These are phyloP conservation scores for Saccharomycopsis sp. DNA, from an alignment of 805 yeast genomes.

Conservation along the genomic window DNA sequence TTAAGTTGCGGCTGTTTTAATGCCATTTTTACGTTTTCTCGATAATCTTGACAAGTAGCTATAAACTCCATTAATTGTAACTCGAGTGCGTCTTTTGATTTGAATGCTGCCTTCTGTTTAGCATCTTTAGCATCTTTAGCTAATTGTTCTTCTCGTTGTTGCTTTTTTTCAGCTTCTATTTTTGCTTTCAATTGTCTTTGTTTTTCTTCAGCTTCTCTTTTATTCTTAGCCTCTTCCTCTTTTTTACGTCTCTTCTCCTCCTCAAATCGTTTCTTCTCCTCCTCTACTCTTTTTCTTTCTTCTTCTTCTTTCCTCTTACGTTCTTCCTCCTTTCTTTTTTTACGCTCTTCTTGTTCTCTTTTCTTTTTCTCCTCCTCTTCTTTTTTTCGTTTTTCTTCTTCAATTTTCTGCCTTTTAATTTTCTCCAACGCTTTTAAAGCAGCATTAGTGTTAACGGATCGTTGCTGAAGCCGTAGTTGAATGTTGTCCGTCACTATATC, in stretches of 20 bases:
- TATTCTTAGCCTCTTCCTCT: constrained; percentile 20
- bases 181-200: constrained; percentile 20
- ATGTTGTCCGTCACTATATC: neutral
- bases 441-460: neutral
- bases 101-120: constrained; percentile 25
- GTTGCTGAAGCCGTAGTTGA: neutral
- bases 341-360: constrained; percentile 8
- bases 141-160: constrained; percentile 22
- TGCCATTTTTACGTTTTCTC: constrained; percentile 51
- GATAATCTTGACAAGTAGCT: constrained; percentile 39
- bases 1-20: constrained; percentile 46
- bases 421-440: neutral
- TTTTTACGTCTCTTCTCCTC: constrained; percentile 20
- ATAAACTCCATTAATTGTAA: constrained; percentile 27
- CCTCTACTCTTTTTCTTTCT: constrained; percentile 7
- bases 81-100: constrained; percentile 20
- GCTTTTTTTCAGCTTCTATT: constrained; percentile 7
- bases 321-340: constrained; percentile 17
- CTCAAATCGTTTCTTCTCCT: constrained; percentile 16
- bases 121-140: constrained; percentile 26
- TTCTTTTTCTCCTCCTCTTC: constrained; percentile 18
- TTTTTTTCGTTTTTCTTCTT: constrained; percentile 19
- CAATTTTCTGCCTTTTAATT: constrained; percentile 11
- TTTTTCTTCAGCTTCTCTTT: constrained; percentile 21
- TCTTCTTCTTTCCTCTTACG: constrained; percentile 4